phyloP scores from a whole-genome alignment of 2,329 filamentous ascomycete genomes.

The Emergomyces orientalis region DNA sequence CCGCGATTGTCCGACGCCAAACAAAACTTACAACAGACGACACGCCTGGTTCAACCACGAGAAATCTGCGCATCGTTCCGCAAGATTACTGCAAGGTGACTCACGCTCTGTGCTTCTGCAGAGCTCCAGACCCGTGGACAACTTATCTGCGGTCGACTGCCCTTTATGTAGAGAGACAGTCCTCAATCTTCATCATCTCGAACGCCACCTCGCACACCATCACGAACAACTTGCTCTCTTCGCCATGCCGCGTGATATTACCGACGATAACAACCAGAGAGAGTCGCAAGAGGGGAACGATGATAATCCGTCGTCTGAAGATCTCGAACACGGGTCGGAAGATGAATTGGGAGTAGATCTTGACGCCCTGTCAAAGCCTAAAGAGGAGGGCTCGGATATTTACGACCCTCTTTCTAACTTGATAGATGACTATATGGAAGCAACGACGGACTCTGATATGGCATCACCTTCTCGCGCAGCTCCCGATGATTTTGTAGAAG shows the following conservation, averaged over 20 bases:
- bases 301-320: background rate
- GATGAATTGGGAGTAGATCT: background rate
- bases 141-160: slow-evolving; percentile 11
- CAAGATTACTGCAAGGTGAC: background rate
- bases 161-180: slow-evolving; percentile 4
- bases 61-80: background rate
- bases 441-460: background rate
- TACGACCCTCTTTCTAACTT: background rate
- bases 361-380: background rate
- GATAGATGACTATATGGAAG: background rate
- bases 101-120: background rate
- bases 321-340: background rate
- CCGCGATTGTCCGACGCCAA: slow-evolving; percentile 19
- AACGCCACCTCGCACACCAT: slow-evolving; percentile 7
- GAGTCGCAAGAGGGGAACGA: background rate
- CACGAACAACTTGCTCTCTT: slow-evolving; percentile 10
- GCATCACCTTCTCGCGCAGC: background rate
- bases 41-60: slow-evolving; percentile 15
- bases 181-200: background rate
- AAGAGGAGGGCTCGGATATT: background rate
- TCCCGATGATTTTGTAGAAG: background rate
- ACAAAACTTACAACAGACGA: slow-evolving; percentile 17
- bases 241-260: slow-evolving; percentile 2
- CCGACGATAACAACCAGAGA: background rate
- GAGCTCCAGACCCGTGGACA: background rate